phyloP scores from a whole-genome alignment of 208 protist species.

The Crithidia brevicula region DNA sequence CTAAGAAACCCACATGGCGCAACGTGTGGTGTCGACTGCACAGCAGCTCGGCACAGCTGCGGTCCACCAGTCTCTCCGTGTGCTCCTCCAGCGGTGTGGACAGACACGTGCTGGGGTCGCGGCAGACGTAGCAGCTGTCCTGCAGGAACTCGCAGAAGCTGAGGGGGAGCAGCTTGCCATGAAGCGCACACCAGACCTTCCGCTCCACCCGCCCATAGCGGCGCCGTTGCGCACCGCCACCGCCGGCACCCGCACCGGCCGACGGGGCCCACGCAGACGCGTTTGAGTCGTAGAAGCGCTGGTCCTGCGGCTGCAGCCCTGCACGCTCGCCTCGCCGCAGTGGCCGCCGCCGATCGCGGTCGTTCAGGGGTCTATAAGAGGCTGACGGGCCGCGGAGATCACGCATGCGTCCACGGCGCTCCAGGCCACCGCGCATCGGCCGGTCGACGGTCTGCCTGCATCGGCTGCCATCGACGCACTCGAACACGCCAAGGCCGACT shows the following conservation, averaged over 20 bases:
- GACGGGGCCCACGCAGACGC: conserved; percentile 32
- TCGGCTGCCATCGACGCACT: conserved; percentile 60
- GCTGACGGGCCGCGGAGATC: conserved; percentile 21
- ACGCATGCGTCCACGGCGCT: conserved; percentile 10
- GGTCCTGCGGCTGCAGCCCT: conserved; percentile 12
- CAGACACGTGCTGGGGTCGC: conserved; percentile 71
- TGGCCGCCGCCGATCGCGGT: conserved; percentile 11
- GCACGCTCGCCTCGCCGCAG: conserved; percentile 22
- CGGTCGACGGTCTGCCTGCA: conserved; percentile 28
- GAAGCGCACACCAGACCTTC: conserved; percentile 81
- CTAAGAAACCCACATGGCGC: conserved; percentile 75
- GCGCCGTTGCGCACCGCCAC: conserved; percentile 15
- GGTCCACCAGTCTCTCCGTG: conserved; percentile 44
- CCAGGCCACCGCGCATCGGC: conserved; percentile 18
- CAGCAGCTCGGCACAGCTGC: conserved; percentile 69
- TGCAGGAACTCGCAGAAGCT: conserved; percentile 62
- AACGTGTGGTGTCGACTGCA: conserved; percentile 80
- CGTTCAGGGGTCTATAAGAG: background rate
- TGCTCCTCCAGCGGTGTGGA: conserved; percentile 74
- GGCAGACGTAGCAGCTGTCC: conserved; percentile 83
- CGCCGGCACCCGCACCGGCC: conserved; percentile 1
- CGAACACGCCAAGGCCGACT: conserved; percentile 68
- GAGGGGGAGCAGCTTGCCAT: conserved; percentile 73
- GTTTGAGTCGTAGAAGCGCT: conserved; percentile 32
- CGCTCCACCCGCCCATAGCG: conserved; percentile 37